phyloP scores from a whole-genome alignment of 2,329 filamentous ascomycete species.

The Aspergillus tanneri region DNA sequence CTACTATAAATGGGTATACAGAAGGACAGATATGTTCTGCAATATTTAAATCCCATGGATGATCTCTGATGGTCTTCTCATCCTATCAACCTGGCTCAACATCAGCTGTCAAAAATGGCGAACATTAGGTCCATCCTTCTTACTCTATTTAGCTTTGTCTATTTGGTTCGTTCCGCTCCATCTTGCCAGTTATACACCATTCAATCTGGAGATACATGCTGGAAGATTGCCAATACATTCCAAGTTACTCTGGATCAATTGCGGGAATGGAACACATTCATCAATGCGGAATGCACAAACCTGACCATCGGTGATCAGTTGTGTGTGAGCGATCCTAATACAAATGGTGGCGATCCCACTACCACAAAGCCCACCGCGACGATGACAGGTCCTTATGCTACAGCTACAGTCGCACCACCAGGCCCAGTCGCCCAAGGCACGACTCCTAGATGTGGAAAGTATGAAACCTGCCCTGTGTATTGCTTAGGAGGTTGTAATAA shows the following conservation, averaged over 20 bases:
- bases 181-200: conserved; percentile 8
- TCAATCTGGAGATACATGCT: conserved; percentile 1
- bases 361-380: neutral
- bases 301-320: conserved; percentile 10
- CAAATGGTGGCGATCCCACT: neutral
- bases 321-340: conserved; percentile 5
- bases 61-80: too few relatives aligned
- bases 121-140: too few relatives aligned
- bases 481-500: neutral
- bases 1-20: too few relatives aligned
- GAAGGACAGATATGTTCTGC: too few relatives aligned
- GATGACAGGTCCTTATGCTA: conserved; percentile 5
- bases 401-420: conserved; percentile 2
- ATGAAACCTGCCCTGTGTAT: too few relatives aligned
- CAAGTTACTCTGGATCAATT: neutral
- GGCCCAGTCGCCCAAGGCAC: conserved; percentile 5
- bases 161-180: neutral
- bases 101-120: too few relatives aligned
- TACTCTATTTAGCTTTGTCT: neutral
- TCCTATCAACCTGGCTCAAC: too few relatives aligned
- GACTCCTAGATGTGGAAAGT: conserved; percentile 11
- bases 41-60: too few relatives aligned
- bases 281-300: conserved; percentile 13
- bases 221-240: neutral
- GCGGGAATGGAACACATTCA: conserved; percentile 10